A percentile compares a stretch with the other conserved stretches of the same genome.
Evolutionary conservation across 345 rosid genomes (phyloP).

Genomic region (Angophora floribunda): DNA sequence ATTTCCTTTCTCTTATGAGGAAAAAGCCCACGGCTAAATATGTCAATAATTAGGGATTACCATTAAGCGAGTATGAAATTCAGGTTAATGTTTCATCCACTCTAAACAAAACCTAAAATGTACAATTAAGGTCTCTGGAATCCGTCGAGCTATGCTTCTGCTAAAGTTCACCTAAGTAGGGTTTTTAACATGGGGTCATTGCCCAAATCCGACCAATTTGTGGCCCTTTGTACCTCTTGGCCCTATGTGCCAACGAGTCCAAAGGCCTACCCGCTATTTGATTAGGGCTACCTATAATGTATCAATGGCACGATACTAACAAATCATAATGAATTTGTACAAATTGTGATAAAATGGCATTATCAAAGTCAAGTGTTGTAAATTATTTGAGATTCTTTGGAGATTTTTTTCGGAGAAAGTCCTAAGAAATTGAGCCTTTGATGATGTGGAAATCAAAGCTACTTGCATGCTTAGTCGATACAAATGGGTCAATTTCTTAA

Average conservation of each 20-base stretch:
- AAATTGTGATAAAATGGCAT: not conserved
- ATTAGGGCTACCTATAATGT: not conserved
- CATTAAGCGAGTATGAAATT: not conserved
- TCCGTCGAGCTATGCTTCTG: not conserved
- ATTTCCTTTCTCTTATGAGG: not conserved
- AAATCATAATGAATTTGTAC: fast-evolving
- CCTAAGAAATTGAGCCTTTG: not conserved
- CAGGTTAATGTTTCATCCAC: not conserved
- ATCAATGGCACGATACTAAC: fast-evolving
- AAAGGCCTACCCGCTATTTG: fast-evolving
- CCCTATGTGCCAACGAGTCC: not conserved
- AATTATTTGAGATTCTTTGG: not conserved
- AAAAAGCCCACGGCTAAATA: not conserved
- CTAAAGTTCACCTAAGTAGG: not conserved
- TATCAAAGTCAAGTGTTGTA: not conserved
- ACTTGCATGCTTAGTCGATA: not conserved
- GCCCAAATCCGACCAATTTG: too few relatives aligned
- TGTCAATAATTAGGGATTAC: not conserved
- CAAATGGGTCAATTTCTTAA: not conserved
- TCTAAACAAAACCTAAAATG: not conserved
- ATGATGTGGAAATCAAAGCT: not conserved
- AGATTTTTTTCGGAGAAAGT: not conserved
- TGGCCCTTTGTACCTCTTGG: not conserved
- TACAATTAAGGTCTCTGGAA: not conserved
- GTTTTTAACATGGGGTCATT: too few relatives aligned